Base-by-base conservation (phyloP, 2,329 filamentous ascomycete species). In the Metarhizium rileyi region DNA sequence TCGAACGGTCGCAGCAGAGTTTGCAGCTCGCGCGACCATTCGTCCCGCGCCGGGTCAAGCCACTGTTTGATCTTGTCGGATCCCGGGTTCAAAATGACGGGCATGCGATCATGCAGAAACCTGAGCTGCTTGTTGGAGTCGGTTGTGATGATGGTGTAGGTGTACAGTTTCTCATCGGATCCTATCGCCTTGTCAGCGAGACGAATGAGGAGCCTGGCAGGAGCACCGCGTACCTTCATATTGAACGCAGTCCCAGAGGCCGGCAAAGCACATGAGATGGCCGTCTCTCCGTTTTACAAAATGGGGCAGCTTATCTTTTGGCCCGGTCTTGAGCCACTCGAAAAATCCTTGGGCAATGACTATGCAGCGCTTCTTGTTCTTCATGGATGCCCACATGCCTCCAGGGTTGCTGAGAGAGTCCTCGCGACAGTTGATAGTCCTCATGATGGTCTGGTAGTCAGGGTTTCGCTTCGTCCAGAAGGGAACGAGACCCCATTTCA, bases 401-500 rank as follows among this genome's bases (percentile, higher is more conserved):
- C 83, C 79, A 8, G 84, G 76, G 9, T 84, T 78, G 5, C 80
- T 74, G 20, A 97, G 72, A 1, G 88, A 93, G 66, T 97, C 91
- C 61, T 91, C 87, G 3, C 91, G 83, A 64, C 91, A 97, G 68
- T 98, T 97, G 66, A 97, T 97, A 0, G 90, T 95, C 61, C 86
- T 88, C 74, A 95, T 76, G 65, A 89, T 75, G 1, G 82, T 81
- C 25, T 78, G 75, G 60, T 93, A 91, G 61, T 89, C 82, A 0
- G 89, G 87, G 47, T 83, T 83, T 12, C 84, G 77, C 69, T 91
- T 95, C 3, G 87, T 94, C 91, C 91, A 97, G 66, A 85, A 95
- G 0, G 93, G 91, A 14, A 97, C 75, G 6, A 98, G 76, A 0
- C 91, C 93, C 93, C 93, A 98, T 76, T 89, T 91, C 87, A 97